Evolutionary conservation across 1,139 yeast genomes (phyloP).

Genomic region (Scheffersomyces parashehatae): DNA sequence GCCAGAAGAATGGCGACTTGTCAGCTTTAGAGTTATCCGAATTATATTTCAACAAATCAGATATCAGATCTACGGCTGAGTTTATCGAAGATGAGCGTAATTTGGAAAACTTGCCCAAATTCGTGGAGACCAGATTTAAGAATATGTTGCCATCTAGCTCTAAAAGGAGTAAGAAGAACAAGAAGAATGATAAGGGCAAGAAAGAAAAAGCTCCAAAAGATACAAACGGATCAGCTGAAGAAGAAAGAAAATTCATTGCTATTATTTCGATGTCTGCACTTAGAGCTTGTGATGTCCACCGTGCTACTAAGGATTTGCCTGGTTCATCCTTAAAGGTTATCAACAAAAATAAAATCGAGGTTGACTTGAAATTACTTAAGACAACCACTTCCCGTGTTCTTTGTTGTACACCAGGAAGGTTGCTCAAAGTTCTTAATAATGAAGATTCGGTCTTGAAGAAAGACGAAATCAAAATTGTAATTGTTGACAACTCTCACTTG

Average conservation of each 20-base stretch:
- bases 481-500: slow-evolving; percentile 65
- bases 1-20: slow-evolving; percentile 53
- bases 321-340: slow-evolving; percentile 66
- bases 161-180: slow-evolving; percentile 26
- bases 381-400: slow-evolving; percentile 54
- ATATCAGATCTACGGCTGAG: slow-evolving; percentile 53
- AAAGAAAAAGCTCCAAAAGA: slow-evolving; percentile 6
- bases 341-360: slow-evolving; percentile 62
- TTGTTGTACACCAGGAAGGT: slow-evolving; percentile 68
- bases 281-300: slow-evolving; percentile 70
- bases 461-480: slow-evolving; percentile 53
- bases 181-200: slow-evolving; percentile 21
- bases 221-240: slow-evolving; percentile 7
- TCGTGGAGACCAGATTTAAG: slow-evolving; percentile 42
- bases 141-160: slow-evolving; percentile 41
- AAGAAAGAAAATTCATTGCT: slow-evolving; percentile 50
- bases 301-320: slow-evolving; percentile 55
- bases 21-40: slow-evolving; percentile 67
- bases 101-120: slow-evolving; percentile 48
- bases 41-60: slow-evolving; percentile 47
- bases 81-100: slow-evolving; percentile 43
- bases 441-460: slow-evolving; percentile 41
- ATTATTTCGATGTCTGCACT: slow-evolving; percentile 68
- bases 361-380: slow-evolving; percentile 54
- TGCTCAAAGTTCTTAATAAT: slow-evolving; percentile 47